phyloP scores from a whole-genome alignment of 2,329 filamentous ascomycete genomes.

The Esteya vermicola region DNA sequence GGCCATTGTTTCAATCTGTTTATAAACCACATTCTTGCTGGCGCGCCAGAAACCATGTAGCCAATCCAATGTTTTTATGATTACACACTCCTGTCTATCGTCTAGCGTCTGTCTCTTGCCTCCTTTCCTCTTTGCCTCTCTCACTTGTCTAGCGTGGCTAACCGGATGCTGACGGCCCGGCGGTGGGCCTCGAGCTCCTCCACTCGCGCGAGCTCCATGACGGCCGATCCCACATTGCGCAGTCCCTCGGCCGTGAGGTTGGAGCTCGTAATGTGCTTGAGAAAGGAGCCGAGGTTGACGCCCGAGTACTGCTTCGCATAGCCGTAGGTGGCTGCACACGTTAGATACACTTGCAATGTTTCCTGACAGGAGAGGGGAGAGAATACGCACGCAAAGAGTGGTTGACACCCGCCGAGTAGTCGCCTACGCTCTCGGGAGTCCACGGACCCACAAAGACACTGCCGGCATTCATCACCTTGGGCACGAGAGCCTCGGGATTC shows the following conservation, averaged over 20 bases:
- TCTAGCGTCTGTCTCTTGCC: no score
- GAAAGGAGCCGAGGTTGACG: conserved; percentile 87
- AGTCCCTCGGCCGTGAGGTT: conserved; percentile 78
- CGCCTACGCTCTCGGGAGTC: conserved; percentile 95
- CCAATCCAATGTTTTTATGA: no score
- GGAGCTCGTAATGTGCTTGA: conserved; percentile 95
- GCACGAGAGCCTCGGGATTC: conserved; percentile 59
- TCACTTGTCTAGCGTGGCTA: conserved; percentile 20
- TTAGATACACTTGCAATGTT: no score
- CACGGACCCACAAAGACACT: conserved; percentile 92
- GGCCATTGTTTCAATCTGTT: no score
- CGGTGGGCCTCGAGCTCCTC: conserved; percentile 92
- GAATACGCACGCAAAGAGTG: conserved; percentile 77
- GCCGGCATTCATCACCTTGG: conserved; percentile 79
- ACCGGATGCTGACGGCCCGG: conserved; percentile 72
- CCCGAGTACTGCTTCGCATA: conserved; percentile 98
- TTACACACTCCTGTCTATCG: no score
- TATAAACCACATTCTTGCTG: no score
- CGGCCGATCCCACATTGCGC: conserved; percentile 69
- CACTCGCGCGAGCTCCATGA: conserved; percentile 89
- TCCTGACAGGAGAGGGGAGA: background rate
- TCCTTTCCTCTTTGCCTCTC: background rate
- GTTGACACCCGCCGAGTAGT: conserved; percentile 96
- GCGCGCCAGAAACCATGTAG: no score
- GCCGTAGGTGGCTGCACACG: conserved; percentile 74